phyloP scores from a whole-genome alignment of 192 early-diverging fungal genomes.

The Chytriomyces hyalinus region DNA sequence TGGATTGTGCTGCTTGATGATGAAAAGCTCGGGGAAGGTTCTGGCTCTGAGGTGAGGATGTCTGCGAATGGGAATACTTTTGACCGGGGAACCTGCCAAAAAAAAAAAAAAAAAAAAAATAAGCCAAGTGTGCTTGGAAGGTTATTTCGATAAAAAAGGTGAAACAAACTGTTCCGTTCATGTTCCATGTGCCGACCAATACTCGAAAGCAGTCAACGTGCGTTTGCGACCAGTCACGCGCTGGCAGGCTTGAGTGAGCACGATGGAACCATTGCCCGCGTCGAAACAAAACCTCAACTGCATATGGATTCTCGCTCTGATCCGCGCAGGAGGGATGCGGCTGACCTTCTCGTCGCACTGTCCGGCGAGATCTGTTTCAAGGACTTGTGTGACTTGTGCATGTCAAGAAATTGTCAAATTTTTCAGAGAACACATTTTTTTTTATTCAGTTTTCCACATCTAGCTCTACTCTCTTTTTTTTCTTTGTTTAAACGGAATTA shows the following conservation, averaged over 20 bases:
- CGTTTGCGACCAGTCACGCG: conserved; percentile 4
- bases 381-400: too few species aligned
- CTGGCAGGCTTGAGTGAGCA: not conserved
- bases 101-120: not conserved
- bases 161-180: conserved; percentile 41
- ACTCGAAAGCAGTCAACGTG: conserved; percentile 21
- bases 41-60: not conserved
- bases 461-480: too few species aligned
- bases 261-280: too few species aligned
- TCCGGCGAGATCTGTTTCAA: too few species aligned
- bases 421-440: too few species aligned
- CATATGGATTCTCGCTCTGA: not conserved
- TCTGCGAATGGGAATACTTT: conserved; percentile 9
- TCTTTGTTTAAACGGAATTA: too few species aligned
- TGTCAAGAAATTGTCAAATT: too few species aligned
- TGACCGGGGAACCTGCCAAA: not conserved
- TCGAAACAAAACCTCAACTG: not conserved
- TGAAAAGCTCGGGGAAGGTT: not conserved
- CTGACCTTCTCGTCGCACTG: too few species aligned
- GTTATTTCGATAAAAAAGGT: not conserved
- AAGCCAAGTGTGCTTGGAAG: not conserved
- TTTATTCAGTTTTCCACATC: too few species aligned
- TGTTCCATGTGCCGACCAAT: conserved; percentile 53
- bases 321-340: too few species aligned
- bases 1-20: not conserved